Evolutionary conservation across 2,329 filamentous ascomycete species (phyloP).

Genomic region (Aspergillus clavatus): DNA sequence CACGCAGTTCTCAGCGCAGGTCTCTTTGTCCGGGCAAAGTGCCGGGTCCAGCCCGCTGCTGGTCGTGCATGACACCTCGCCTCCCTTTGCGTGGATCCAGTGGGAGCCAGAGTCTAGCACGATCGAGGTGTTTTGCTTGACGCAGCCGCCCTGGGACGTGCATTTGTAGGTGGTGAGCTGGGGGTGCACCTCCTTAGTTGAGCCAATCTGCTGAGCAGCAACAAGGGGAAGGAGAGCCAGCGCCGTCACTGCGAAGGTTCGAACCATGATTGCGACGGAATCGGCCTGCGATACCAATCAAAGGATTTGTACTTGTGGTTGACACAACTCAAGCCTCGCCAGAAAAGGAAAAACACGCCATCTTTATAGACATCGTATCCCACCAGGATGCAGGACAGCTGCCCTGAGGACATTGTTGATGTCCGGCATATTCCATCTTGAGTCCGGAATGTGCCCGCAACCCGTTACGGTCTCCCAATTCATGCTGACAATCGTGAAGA

Average conservation of each 20-base stretch:
- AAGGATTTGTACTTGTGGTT: no score
- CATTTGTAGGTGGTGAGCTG: slow-evolving; percentile 49
- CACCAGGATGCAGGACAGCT: no score
- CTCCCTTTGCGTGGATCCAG: slow-evolving; percentile 44
- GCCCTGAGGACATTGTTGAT: no score
- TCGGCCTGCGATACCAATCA: neutral
- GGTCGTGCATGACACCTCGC: slow-evolving; percentile 50
- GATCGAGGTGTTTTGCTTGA: slow-evolving; percentile 46
- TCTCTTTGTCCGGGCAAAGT: slow-evolving; percentile 44
- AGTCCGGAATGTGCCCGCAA: neutral
- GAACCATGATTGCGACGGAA: slow-evolving; percentile 11
- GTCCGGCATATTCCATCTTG: neutral
- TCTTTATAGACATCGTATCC: neutral
- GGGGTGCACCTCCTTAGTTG: slow-evolving; percentile 46
- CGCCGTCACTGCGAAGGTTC: slow-evolving; percentile 6
- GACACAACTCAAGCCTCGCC: no score
- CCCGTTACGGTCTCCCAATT: no score
- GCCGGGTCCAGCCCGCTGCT: slow-evolving; percentile 43
- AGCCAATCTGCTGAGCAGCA: slow-evolving; percentile 51
- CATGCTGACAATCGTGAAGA: neutral
- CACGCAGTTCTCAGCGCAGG: slow-evolving; percentile 52
- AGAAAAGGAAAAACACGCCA: no score
- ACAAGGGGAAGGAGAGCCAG: slow-evolving; percentile 40
- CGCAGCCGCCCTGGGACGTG: slow-evolving; percentile 46
- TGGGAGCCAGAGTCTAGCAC: slow-evolving; percentile 53